A percentile compares a stretch with the other conserved stretches of the same genome.
Conservation (phyloP, 441 rosid species). For the Daphne laureola region DNA sequence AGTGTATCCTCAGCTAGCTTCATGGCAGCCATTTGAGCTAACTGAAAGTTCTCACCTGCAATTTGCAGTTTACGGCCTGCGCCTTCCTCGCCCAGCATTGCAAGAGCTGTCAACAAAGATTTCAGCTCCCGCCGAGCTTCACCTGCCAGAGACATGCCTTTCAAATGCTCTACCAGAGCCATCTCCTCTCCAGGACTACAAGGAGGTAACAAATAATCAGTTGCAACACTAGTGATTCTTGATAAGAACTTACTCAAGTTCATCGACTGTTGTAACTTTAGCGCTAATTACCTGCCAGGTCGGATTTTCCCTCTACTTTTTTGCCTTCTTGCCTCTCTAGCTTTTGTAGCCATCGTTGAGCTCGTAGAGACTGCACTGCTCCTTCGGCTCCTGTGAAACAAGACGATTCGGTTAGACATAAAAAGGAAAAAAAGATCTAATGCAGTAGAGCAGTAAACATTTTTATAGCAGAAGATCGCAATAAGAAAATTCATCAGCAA, state of each 20-base stretch:
- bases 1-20: conserved; percentile 78
- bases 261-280: neutral
- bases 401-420: conserved; percentile 6
- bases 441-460: neutral
- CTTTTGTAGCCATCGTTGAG: conserved; percentile 51
- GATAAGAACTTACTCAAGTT: neutral
- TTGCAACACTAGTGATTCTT: neutral
- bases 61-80: conserved; percentile 64
- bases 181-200: conserved; percentile 89
- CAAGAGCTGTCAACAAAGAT: conserved; percentile 62
- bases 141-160: conserved; percentile 60
- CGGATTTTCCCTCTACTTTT: conserved; percentile 81
- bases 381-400: conserved; percentile 53
- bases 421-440: neutral
- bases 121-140: conserved; percentile 70
- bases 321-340: conserved; percentile 69
- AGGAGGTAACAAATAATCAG: conserved; percentile 5
- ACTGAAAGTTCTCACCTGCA: conserved; percentile 62
- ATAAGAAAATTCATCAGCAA: neutral
- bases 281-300: conserved; percentile 64
- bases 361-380: conserved; percentile 65
- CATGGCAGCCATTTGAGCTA: conserved; percentile 74
- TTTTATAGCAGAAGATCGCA: no score
- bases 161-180: conserved; percentile 89
- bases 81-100: conserved; percentile 65